phyloP scores from a whole-genome alignment of 768 basidiomycete genomes.

The Glaciozyma martinii region DNA sequence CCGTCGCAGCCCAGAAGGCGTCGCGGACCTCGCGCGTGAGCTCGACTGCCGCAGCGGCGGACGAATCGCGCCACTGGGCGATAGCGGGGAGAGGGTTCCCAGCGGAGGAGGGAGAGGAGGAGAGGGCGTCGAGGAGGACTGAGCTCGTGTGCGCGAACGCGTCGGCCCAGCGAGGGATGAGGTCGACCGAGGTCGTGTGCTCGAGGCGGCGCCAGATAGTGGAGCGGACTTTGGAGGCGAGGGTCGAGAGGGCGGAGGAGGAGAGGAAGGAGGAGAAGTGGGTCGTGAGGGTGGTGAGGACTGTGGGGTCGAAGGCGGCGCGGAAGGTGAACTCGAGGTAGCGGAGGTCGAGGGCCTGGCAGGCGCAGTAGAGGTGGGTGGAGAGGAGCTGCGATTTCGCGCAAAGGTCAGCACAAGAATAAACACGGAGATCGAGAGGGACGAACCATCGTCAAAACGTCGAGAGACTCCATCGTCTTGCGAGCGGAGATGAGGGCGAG shows the following conservation, averaged over 20 bases:
- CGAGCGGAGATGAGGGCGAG: constrained; percentile 75
- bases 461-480: constrained; percentile 65
- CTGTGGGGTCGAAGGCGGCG: constrained; percentile 46
- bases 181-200: constrained; percentile 63
- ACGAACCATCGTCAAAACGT: constrained; percentile 56
- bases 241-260: constrained; percentile 38
- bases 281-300: constrained; percentile 47
- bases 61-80: constrained; percentile 30
- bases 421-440: too few species aligned
- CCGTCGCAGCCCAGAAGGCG: constrained; percentile 39
- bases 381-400: constrained; percentile 46
- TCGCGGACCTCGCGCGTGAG: constrained; percentile 48
- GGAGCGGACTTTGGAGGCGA: constrained; percentile 33
- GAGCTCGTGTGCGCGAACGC: constrained; percentile 57
- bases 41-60: constrained; percentile 51
- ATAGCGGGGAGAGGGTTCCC: constrained; percentile 29
- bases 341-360: constrained; percentile 69
- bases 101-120: constrained; percentile 30
- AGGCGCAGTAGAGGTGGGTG: constrained; percentile 65
- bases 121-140: constrained; percentile 51
- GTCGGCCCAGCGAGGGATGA: constrained; percentile 57
- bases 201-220: constrained; percentile 47
- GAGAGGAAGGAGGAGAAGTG: constrained; percentile 42
- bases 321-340: constrained; percentile 62
- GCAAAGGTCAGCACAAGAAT: not conserved